Evolutionary conservation across 1,139 yeast genomes (phyloP), one percentile per base, ranked within the genome.

Genomic region (Hyphopichia wangnamkhiaoensis): DNA sequence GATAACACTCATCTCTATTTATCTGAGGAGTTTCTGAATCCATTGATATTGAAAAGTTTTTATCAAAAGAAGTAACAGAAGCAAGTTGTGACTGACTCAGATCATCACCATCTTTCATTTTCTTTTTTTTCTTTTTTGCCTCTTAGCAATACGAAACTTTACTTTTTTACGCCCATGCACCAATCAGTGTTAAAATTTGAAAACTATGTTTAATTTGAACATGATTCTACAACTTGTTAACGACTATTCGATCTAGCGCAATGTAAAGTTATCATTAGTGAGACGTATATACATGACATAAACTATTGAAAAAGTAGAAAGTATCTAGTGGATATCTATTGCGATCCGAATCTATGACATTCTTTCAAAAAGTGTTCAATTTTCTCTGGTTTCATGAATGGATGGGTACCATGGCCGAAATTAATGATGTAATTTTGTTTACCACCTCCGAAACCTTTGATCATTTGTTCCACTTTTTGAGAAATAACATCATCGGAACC

Each of bases 361-460:
- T 89, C 97, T 61, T 87, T 71, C 58, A 93, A 71, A 68, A 93
- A 93, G 65, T 80, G 87, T 42, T 79, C 83, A 43, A 93, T 77
- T 61, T 84, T 85, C 48, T 86, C 96, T 8, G 98, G 96, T 49
- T 88, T 85, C 95, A 93, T 88, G 63, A 87, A 88, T 18, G 98
- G 98, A 60, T 90, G 97, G 24, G 98, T 93, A 21, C 98, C 98
- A 56, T 93, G 98, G 35, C 98, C 98, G 59, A 93, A 85, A 67
- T 93, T 93, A 50, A 91, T 84, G 48, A 93, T 91, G 65, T 93
- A 93, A 56, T 84, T 79, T 58, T 87, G 82, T 60, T 89, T 90
- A 20, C 97, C 97, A 34, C 95, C 95, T 14, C 94, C 94, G 57
- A 93, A 93, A 6, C 93, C 95, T 46, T 74, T 63, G 47, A 93